These are phyloP conservation scores for Lactuca sativa DNA, from an alignment of 129 eudicot species.

Conservation along the genomic window DNA sequence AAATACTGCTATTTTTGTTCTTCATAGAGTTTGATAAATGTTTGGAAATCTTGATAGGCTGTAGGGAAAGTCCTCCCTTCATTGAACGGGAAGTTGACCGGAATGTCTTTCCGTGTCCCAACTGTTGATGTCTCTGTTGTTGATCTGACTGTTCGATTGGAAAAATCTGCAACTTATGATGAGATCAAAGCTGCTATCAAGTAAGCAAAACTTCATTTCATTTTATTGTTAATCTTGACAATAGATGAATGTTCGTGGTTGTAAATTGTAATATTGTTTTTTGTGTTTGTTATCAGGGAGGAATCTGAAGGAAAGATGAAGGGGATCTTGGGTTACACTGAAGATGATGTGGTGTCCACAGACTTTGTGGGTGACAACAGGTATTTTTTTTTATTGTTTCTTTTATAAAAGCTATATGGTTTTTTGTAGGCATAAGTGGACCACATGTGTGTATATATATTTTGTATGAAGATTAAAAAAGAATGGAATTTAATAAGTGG, in stretches of 20 bases:
- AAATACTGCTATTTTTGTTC: background rate
- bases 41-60: conserved; percentile 38
- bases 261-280: background rate
- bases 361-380: conserved; percentile 79
- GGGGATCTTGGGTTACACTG: conserved; percentile 76
- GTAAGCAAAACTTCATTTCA: conserved; percentile 30
- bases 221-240: too few species aligned
- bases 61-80: conserved; percentile 86
- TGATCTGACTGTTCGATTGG: conserved; percentile 84
- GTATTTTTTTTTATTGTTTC: conserved; percentile 11
- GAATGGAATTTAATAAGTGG: conserved; percentile 5
- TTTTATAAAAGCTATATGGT: too few species aligned
- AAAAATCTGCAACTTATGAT: conserved; percentile 69
- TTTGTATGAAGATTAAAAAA: background rate
- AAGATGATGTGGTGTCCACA: conserved; percentile 76
- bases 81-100: conserved; percentile 82
- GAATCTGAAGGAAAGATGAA: conserved; percentile 75
- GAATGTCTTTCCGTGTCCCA: conserved; percentile 87
- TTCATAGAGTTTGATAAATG: background rate
- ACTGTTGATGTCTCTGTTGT: conserved; percentile 92
- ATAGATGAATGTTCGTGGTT: too few species aligned
- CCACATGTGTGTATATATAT: conserved; percentile 6
- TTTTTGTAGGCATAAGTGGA: conserved; percentile 11
- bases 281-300: conserved; percentile 51
- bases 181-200: conserved; percentile 81